Evolutionary conservation across 2,329 filamentous ascomycete genomes (phyloP).

Genomic region (Nemania serpens): DNA sequence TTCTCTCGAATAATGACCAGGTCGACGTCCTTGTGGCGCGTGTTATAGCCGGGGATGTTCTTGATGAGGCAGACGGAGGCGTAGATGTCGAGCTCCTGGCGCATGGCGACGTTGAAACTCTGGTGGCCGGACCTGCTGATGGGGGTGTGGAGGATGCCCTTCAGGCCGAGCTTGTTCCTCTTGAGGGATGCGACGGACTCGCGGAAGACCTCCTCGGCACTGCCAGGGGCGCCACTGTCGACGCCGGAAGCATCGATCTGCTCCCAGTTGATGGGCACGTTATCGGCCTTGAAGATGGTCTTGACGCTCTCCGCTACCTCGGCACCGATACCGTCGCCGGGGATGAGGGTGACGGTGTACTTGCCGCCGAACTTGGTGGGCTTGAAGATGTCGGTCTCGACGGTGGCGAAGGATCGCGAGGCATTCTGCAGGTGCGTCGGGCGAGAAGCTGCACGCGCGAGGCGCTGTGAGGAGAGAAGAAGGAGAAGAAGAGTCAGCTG

Average conservation of each 20-base stretch:
- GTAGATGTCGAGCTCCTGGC: conserved; percentile 99
- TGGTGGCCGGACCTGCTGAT: conserved; percentile 96
- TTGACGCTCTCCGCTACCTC: conserved; percentile 98
- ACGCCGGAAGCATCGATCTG: conserved; percentile 95
- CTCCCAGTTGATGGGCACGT: conserved; percentile 98
- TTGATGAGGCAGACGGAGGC: conserved; percentile 97
- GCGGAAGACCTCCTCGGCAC: conserved; percentile 92
- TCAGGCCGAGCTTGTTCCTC: conserved; percentile 98
- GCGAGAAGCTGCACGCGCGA: conserved; percentile 54
- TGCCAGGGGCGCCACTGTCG: conserved; percentile 75
- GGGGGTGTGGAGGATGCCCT: conserved; percentile 98
- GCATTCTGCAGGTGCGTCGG: conserved; percentile 48
- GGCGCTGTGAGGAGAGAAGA: conserved; percentile 48
- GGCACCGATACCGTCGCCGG: conserved; percentile 97
- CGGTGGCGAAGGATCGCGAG: conserved; percentile 71
- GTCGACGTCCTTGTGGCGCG: conserved; percentile 95
- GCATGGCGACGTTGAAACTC: conserved; percentile 98
- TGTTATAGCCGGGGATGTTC: conserved; percentile 99
- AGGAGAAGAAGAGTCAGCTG: conserved; percentile 15
- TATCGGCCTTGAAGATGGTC: conserved; percentile 99
- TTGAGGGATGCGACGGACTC: conserved; percentile 94
- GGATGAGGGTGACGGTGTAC: conserved; percentile 98
- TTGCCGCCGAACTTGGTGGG: conserved; percentile 98
- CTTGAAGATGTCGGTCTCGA: conserved; percentile 97
- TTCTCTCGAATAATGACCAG: conserved; percentile 99